Conservation (phyloP, 2,329 filamentous ascomycete genomes). For the Claviceps digitariae region DNA sequence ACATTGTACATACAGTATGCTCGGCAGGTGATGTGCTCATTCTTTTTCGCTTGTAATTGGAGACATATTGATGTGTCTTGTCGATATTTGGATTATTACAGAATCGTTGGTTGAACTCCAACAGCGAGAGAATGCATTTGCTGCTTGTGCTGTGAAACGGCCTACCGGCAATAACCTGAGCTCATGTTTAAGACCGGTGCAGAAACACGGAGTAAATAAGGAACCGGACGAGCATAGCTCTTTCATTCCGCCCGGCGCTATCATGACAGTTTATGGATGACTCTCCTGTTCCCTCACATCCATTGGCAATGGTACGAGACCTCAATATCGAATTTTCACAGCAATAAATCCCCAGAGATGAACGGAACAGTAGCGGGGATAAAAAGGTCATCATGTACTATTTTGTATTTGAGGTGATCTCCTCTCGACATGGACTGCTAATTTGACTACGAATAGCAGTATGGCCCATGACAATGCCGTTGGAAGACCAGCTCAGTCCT, state of each 20-base stretch:
- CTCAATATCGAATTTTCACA: background rate
- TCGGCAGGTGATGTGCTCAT: background rate
- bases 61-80: background rate
- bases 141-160: background rate
- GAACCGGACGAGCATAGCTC: background rate
- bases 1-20: too few relatives aligned
- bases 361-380: conserved; percentile 1
- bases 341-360: background rate
- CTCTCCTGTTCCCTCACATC: background rate
- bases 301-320: too few relatives aligned
- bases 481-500: background rate
- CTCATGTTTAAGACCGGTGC: too few relatives aligned
- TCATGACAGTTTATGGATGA: background rate
- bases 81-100: background rate
- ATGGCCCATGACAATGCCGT: conserved; percentile 9
- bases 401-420: conserved; percentile 9
- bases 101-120: background rate
- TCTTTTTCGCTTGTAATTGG: background rate
- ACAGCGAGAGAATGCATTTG: background rate
- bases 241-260: background rate
- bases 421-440: conserved; percentile 2
- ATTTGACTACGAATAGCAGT: conserved; percentile 1
- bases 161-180: background rate
- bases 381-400: conserved; percentile 9
- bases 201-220: background rate